phyloP scores from a whole-genome alignment of 257 asterid species.

The Lycium ferocissimum region DNA sequence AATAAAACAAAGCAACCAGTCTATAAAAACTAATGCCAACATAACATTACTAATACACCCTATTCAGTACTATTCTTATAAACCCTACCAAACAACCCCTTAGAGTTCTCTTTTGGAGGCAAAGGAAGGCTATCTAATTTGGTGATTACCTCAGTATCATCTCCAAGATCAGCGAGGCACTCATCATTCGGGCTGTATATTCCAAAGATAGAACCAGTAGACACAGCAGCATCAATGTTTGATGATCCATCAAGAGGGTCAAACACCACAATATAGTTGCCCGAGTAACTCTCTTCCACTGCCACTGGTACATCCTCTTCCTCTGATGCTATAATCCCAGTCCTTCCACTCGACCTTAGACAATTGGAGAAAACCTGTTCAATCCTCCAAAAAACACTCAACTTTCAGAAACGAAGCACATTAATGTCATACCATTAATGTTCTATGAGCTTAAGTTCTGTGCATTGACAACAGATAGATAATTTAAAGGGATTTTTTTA shows the following conservation, averaged over 20 bases:
- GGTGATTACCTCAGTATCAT: slow-evolving; percentile 59
- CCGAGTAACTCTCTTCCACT: slow-evolving; percentile 94
- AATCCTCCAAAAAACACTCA: slow-evolving; percentile 34
- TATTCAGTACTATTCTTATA: too few relatives aligned
- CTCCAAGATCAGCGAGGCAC: slow-evolving; percentile 75
- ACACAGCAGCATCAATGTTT: slow-evolving; percentile 90
- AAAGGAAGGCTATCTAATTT: neutral
- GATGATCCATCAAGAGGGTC: slow-evolving; percentile 98
- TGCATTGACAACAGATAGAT: neutral
- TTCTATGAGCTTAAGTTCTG: neutral
- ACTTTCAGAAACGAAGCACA: slow-evolving; percentile 14
- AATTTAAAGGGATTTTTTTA: too few relatives aligned
- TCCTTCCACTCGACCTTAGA: slow-evolving; percentile 90
- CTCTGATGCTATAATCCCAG: slow-evolving; percentile 98
- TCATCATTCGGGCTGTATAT: slow-evolving; percentile 89
- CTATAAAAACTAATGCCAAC: too few relatives aligned
- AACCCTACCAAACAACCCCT: too few relatives aligned
- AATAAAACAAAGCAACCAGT: too few relatives aligned
- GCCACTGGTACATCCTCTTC: slow-evolving; percentile 99
- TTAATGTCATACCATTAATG: neutral
- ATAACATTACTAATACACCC: too few relatives aligned
- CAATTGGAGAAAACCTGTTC: slow-evolving; percentile 82
- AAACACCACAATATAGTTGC: slow-evolving; percentile 93
- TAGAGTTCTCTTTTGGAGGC: neutral
- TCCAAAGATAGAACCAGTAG: slow-evolving; percentile 96